Percentiles rank a stretch among this genome's conserved stretches.
Evolutionary conservation across 2,329 filamentous ascomycete genomes (phyloP).

Genomic region (Neodidymelliopsis sp.): DNA sequence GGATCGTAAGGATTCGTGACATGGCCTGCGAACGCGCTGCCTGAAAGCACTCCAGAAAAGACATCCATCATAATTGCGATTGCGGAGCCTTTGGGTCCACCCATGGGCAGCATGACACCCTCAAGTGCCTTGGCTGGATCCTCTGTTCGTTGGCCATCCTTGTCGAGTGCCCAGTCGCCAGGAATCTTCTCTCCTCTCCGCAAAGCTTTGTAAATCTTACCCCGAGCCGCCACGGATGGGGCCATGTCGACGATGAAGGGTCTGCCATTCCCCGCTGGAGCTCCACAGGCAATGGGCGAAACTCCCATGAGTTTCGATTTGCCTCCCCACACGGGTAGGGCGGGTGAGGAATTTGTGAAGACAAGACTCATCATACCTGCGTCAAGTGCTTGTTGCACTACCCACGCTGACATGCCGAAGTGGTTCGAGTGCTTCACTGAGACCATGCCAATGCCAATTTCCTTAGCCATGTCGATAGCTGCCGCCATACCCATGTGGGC

Average conservation of each 20-base stretch:
- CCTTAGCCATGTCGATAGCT: constrained; percentile 70
- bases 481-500: constrained; percentile 70
- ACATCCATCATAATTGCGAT: constrained; percentile 89
- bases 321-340: constrained; percentile 75
- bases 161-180: constrained; percentile 76
- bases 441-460: constrained; percentile 77
- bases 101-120: constrained; percentile 82
- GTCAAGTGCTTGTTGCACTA: constrained; percentile 79
- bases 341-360: constrained; percentile 70
- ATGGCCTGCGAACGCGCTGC: constrained; percentile 78
- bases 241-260: constrained; percentile 82
- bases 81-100: constrained; percentile 81
- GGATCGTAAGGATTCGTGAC: constrained; percentile 81
- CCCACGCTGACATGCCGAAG: constrained; percentile 83
- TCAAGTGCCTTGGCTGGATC: constrained; percentile 75
- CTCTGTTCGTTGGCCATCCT: constrained; percentile 71
- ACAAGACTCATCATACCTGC: constrained; percentile 69
- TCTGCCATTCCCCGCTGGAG: constrained; percentile 66
- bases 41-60: constrained; percentile 80
- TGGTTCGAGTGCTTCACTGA: constrained; percentile 80
- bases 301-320: constrained; percentile 74
- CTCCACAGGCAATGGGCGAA: constrained; percentile 77
- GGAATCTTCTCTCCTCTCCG: constrained; percentile 74
- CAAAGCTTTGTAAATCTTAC: constrained; percentile 76
- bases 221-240: constrained; percentile 72